A percentile compares a stretch with the other conserved stretches of the same genome.
phyloP scores from a whole-genome alignment of 805 yeast species.

The Metschnikowia baotianmanensis region DNA sequence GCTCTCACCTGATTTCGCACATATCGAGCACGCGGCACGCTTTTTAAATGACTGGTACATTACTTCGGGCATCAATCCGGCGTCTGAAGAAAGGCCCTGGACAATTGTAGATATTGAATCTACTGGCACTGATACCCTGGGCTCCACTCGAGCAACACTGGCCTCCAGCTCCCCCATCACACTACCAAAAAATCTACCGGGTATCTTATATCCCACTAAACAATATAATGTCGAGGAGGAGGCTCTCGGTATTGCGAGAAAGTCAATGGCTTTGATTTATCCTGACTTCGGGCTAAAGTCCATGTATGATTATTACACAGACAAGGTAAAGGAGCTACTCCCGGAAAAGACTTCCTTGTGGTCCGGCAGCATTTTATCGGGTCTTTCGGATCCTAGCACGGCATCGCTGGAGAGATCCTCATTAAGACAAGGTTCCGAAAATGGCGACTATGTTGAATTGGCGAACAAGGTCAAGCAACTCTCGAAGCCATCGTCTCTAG shows the following conservation, averaged over 20 bases:
- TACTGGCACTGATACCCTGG: background rate
- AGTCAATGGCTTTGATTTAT: conserved; percentile 24
- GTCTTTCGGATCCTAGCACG: conserved; percentile 13
- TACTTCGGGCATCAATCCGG: conserved; percentile 25
- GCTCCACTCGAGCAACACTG: too few species aligned
- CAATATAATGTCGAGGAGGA: conserved; percentile 14
- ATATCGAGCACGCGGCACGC: conserved; percentile 23
- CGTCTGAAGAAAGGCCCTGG: conserved; percentile 18
- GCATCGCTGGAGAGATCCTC: conserved; percentile 11
- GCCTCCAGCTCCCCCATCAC: conserved; percentile 21
- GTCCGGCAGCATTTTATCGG: conserved; percentile 15
- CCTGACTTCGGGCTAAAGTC: conserved; percentile 20
- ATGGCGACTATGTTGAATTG: conserved; percentile 17
- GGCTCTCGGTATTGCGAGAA: conserved; percentile 8
- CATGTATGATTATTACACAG: conserved; percentile 15
- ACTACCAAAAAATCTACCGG: conserved; percentile 26
- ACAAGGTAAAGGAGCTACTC: conserved; percentile 3
- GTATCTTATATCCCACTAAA: conserved; percentile 29
- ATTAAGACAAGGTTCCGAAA: conserved; percentile 7
- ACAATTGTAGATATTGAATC: conserved; percentile 9
- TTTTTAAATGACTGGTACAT: conserved; percentile 37
- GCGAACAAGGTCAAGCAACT: conserved; percentile 16
- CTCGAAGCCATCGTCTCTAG: conserved; percentile 19
- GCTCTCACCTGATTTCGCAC: conserved; percentile 25
- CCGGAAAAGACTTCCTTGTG: conserved; percentile 7